Percentiles rank a stretch among this genome's conserved stretches.
Conservation (phyloP, 495 filamentous ascomycete species). For the Annulohypoxylon nitens region DNA sequence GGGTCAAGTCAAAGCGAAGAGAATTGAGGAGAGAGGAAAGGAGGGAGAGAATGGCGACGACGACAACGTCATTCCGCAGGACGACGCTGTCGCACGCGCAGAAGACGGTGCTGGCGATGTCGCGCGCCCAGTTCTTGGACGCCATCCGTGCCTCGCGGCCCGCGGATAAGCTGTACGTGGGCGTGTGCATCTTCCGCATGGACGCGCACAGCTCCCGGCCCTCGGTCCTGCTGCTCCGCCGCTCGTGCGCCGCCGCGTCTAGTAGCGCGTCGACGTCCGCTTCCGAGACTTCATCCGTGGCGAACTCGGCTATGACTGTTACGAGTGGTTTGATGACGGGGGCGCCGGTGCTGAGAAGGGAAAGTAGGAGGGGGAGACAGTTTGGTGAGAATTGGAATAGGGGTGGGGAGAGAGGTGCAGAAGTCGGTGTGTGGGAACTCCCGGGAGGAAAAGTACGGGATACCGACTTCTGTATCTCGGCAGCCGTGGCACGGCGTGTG, state of each 20-base stretch:
- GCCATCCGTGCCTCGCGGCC: conserved; percentile 31
- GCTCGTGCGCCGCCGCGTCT: conserved; percentile 3
- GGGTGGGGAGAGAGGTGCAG: not conserved
- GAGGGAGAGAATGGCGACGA: conserved; percentile 18
- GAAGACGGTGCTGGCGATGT: conserved; percentile 49
- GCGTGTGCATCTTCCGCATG: conserved; percentile 49
- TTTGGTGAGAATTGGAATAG: not conserved
- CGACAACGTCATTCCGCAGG: conserved; percentile 35
- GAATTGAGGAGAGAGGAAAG: not conserved
- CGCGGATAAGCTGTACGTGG: conserved; percentile 44
- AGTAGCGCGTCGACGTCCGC: not conserved
- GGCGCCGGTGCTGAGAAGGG: not conserved
- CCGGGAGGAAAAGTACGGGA: conserved; percentile 44
- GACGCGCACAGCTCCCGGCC: conserved; percentile 40
- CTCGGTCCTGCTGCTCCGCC: conserved; percentile 42
- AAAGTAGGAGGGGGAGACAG: not conserved
- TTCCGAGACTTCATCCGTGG: not conserved
- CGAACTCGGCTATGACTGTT: not conserved
- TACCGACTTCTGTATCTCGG: conserved; percentile 48
- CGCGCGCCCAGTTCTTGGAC: conserved; percentile 45
- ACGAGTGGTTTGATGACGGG: not conserved
- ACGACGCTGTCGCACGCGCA: conserved; percentile 45
- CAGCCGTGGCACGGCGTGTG: conserved; percentile 43
- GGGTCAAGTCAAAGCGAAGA: not conserved
- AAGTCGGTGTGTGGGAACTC: conserved; percentile 40